Percentiles rank a stretch among this genome's conserved stretches.
Conservation (phyloP, 2,329 filamentous ascomycete species). For the Xylariaceae sp. region DNA sequence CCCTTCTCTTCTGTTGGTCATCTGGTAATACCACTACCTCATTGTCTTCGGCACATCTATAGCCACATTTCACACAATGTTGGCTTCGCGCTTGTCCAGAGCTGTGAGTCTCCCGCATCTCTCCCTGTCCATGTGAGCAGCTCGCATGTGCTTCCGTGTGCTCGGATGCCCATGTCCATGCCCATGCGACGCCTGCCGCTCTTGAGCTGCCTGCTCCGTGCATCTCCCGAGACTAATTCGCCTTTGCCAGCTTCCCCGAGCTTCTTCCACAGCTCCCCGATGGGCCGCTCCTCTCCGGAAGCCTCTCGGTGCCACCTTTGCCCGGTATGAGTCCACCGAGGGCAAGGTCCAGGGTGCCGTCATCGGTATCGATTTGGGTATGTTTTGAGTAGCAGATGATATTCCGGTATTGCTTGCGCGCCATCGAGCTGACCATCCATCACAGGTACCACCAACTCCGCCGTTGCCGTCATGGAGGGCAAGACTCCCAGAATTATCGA, state of each 20-base stretch:
- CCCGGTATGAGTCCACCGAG: conserved; percentile 72
- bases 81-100: conserved; percentile 66
- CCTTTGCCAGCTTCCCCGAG: conserved; percentile 65
- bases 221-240: not conserved
- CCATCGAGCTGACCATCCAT: not conserved
- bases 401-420: not conserved
- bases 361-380: conserved; percentile 96
- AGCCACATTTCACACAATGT: conserved; percentile 50
- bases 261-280: conserved; percentile 62
- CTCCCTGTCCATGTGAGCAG: not conserved
- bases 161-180: not conserved
- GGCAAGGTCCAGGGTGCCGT: conserved; percentile 91
- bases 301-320: conserved; percentile 67
- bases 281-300: conserved; percentile 62
- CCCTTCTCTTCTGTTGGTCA: conserved; percentile 29
- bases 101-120: conserved; percentile 54
- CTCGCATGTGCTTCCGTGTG: no score
- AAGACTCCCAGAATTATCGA: conserved; percentile 94
- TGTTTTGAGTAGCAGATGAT: conserved; percentile 30
- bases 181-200: not conserved
- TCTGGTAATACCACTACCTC: conserved; percentile 32
- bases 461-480: conserved; percentile 96
- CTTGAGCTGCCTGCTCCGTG: not conserved
- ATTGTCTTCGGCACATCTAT: conserved; percentile 22
- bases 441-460: conserved; percentile 87